phyloP scores from a whole-genome alignment of 2,329 filamentous ascomycete genomes.

The Aspergillus sp. region DNA sequence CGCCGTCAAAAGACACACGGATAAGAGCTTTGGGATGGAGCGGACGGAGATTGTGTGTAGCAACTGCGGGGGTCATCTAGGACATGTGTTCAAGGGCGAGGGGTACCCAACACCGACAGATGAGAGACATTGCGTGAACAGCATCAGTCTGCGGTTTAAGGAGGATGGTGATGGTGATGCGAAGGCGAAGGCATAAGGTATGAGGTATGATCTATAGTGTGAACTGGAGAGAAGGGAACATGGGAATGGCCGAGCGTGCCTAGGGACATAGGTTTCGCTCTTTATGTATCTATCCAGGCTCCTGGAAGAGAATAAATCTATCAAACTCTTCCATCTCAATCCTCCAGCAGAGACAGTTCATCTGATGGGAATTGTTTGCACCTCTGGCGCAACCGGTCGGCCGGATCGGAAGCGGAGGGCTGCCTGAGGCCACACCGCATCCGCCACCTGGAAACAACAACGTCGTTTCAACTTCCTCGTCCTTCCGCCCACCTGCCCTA shows the following conservation, averaged over 20 bases:
- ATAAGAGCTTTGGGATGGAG: slow-evolving; percentile 74
- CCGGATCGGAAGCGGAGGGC: slow-evolving; percentile 18
- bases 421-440: slow-evolving; percentile 8
- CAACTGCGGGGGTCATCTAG: slow-evolving; percentile 90
- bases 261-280: too few relatives aligned
- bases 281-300: too few relatives aligned
- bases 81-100: slow-evolving; percentile 90
- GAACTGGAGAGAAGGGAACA: too few relatives aligned
- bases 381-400: slow-evolving; percentile 18
- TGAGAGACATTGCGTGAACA: slow-evolving; percentile 97
- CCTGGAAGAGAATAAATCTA: too few relatives aligned
- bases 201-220: not conserved
- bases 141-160: slow-evolving; percentile 80
- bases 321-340: too few relatives aligned
- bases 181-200: slow-evolving; percentile 29
- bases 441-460: slow-evolving; percentile 7
- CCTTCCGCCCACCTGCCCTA: slow-evolving; percentile 6
- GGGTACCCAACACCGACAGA: slow-evolving; percentile 82
- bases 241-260: too few relatives aligned
- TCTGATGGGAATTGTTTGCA: slow-evolving; percentile 12
- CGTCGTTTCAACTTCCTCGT: slow-evolving; percentile 9
- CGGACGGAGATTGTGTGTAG: slow-evolving; percentile 91
- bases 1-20: slow-evolving; percentile 78
- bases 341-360: too few relatives aligned
- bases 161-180: slow-evolving; percentile 57